Conservation (phyloP, 2,329 filamentous ascomycete genomes). For the Sclerotinia glacialis region DNA sequence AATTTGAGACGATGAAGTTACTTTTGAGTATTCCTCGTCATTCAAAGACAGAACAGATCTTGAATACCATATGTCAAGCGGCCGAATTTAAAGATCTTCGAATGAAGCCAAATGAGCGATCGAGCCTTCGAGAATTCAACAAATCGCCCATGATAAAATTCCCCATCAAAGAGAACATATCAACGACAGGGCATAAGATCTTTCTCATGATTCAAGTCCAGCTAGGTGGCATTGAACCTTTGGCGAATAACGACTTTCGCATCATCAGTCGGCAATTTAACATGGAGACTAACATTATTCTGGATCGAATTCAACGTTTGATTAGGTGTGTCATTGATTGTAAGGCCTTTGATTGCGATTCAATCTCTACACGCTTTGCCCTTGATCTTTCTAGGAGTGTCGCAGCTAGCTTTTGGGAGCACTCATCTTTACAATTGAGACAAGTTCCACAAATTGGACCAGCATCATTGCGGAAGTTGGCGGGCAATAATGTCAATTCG, state of each 20-base stretch:
- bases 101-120: conserved; percentile 67
- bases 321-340: conserved; percentile 77
- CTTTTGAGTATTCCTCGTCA: conserved; percentile 61
- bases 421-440: conserved; percentile 73
- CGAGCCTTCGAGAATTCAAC: conserved; percentile 70
- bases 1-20: conserved; percentile 74
- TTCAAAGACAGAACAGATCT: conserved; percentile 64
- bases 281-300: conserved; percentile 61
- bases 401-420: conserved; percentile 72
- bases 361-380: conserved; percentile 62
- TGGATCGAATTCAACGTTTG: conserved; percentile 66
- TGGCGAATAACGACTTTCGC: conserved; percentile 54
- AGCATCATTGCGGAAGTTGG: conserved; percentile 71
- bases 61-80: conserved; percentile 63
- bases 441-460: conserved; percentile 78
- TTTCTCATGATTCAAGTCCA: conserved; percentile 75
- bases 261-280: conserved; percentile 55
- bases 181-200: conserved; percentile 67
- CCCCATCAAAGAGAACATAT: conserved; percentile 66
- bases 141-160: conserved; percentile 65
- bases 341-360: conserved; percentile 58
- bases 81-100: conserved; percentile 71
- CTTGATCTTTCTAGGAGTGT: conserved; percentile 78
- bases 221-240: conserved; percentile 64
- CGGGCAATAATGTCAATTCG: conserved; percentile 64